These are phyloP conservation scores for Cladosporium oxysporum DNA, from an alignment of 2,329 filamentous ascomycete genomes.

Conservation along the genomic window DNA sequence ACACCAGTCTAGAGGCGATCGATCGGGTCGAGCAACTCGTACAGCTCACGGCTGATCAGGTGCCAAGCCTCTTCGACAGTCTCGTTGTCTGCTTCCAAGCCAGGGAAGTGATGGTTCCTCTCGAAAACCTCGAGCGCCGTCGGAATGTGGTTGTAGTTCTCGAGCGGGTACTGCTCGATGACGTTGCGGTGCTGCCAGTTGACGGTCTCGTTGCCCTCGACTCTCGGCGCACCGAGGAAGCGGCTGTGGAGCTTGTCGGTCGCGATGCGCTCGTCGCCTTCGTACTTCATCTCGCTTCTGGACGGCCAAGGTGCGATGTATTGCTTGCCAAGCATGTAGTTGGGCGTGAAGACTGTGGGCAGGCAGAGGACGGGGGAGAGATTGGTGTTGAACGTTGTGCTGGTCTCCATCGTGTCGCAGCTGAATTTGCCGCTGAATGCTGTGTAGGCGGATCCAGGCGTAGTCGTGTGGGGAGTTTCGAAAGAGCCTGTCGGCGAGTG, in stretches of 20 bases:
- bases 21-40: slow-evolving; percentile 26
- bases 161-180: slow-evolving; percentile 42
- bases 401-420: slow-evolving; percentile 24
- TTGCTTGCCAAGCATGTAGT: slow-evolving; percentile 22
- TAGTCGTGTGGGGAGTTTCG: neutral
- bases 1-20: neutral
- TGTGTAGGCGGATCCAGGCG: neutral
- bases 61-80: slow-evolving; percentile 26
- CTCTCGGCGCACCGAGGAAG: slow-evolving; percentile 47
- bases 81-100: slow-evolving; percentile 24
- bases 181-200: slow-evolving; percentile 45
- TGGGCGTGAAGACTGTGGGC: slow-evolving; percentile 41
- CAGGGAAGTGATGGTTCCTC: slow-evolving; percentile 22
- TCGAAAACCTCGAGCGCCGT: slow-evolving; percentile 25
- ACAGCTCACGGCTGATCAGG: slow-evolving; percentile 29
- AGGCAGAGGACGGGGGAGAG: slow-evolving; percentile 38
- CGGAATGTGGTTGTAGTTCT: slow-evolving; percentile 35
- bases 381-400: slow-evolving; percentile 24
- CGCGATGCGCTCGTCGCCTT: slow-evolving; percentile 49
- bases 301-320: slow-evolving; percentile 45
- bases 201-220: slow-evolving; percentile 42
- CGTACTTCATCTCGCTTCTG: slow-evolving; percentile 47
- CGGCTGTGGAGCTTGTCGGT: slow-evolving; percentile 46
- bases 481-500: neutral
- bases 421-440: slow-evolving; percentile 21